Percentiles rank a stretch among this genome's conserved stretches.
Evolutionary conservation across 805 yeast species (phyloP).

Genomic region (Scheffersomyces ergatensis): DNA sequence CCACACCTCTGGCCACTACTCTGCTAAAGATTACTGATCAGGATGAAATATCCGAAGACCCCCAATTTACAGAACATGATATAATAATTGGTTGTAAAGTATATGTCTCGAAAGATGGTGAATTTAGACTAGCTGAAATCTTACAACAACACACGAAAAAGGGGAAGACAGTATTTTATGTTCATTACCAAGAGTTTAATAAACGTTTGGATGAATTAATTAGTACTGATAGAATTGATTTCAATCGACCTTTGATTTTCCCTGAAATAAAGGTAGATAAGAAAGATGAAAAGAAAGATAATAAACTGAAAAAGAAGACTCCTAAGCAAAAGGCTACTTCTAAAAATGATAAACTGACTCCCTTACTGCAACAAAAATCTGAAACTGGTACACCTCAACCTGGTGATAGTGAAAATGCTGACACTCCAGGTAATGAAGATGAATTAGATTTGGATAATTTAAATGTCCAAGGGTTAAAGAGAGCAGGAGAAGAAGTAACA

Average conservation of each 20-base stretch:
- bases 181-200: slow-evolving; percentile 92
- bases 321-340: slow-evolving; percentile 13
- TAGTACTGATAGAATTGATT: slow-evolving; percentile 65
- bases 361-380: slow-evolving; percentile 2
- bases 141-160: slow-evolving; percentile 72
- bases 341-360: slow-evolving; percentile 14
- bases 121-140: slow-evolving; percentile 79
- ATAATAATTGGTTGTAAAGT: slow-evolving; percentile 78
- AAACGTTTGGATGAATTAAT: slow-evolving; percentile 98
- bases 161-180: slow-evolving; percentile 79
- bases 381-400: slow-evolving; percentile 23
- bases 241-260: slow-evolving; percentile 62
- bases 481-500: slow-evolving; percentile 68
- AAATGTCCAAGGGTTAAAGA: slow-evolving; percentile 75
- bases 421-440: slow-evolving; percentile 42
- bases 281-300: slow-evolving; percentile 39
- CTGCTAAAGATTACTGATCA: slow-evolving; percentile 10
- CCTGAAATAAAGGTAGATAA: slow-evolving; percentile 60
- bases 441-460: slow-evolving; percentile 82
- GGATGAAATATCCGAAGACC: not conserved
- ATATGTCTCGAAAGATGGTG: slow-evolving; percentile 77
- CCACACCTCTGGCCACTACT: slow-evolving; percentile 9
- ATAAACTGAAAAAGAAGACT: slow-evolving; percentile 16
- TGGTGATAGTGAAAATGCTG: slow-evolving; percentile 22
- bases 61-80: slow-evolving; percentile 40